Evolutionary conservation across 768 basidiomycete genomes (phyloP).

Genomic region (Termitomyces bulborhizus): DNA sequence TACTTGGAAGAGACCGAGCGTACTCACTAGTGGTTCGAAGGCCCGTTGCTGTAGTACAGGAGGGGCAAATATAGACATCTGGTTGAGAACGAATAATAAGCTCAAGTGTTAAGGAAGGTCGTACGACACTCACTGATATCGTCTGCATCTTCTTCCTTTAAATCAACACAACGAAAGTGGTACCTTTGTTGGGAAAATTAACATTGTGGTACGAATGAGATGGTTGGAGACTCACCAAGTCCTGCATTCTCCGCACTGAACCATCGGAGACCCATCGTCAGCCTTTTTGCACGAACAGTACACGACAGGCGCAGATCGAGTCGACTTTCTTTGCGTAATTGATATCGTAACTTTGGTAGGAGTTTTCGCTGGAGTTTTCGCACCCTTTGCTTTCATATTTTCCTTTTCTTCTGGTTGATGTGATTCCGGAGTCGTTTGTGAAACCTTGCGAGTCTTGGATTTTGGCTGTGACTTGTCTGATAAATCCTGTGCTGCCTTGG

Average conservation of each 20-base stretch:
- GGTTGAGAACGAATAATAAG: neutral
- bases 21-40: conserved; percentile 76
- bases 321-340: conserved; percentile 1
- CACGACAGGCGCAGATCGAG: conserved; percentile 15
- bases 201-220: neutral
- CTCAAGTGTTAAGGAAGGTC: neutral
- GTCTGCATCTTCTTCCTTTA: conserved; percentile 60
- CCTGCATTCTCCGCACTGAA: conserved; percentile 62
- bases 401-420: conserved; percentile 22
- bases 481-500: conserved; percentile 8
- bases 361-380: conserved; percentile 11
- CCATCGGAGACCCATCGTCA: conserved; percentile 81
- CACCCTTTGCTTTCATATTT: conserved; percentile 17
- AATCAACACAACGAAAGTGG: conserved; percentile 72
- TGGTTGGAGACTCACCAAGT: conserved; percentile 47
- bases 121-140: conserved; percentile 61
- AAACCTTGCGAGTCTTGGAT: conserved; percentile 11
- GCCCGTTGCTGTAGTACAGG: conserved; percentile 56
- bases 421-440: conserved; percentile 8
- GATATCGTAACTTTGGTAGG: conserved; percentile 2
- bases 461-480: conserved; percentile 11
- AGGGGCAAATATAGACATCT: conserved; percentile 55
- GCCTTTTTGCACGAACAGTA: conserved; percentile 62
- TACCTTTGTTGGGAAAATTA: conserved; percentile 44
- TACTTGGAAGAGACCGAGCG: conserved; percentile 27